phyloP scores from a whole-genome alignment of 2,329 filamentous ascomycete genomes.

The Aureobasidium subglaciale region DNA sequence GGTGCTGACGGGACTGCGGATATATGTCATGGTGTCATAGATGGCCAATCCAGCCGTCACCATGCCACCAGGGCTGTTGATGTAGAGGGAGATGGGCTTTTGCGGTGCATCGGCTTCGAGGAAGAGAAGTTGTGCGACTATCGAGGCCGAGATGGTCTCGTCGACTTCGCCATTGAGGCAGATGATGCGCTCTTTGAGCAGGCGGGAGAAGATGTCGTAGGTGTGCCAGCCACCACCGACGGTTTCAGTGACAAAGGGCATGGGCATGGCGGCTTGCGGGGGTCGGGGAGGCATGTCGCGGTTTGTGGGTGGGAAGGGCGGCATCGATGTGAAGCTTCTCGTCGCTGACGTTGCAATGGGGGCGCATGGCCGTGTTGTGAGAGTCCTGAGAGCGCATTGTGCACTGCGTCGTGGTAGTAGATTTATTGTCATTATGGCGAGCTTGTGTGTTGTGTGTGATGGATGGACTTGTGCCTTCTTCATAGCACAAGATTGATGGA shows the following conservation, averaged over 20 bases:
- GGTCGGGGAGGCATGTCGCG: conserved; percentile 22
- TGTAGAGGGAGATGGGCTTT: conserved; percentile 95
- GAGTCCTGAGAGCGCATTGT: background rate
- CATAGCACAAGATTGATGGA: background rate
- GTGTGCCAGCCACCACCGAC: conserved; percentile 46
- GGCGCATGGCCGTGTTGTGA: background rate
- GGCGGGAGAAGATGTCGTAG: conserved; percentile 41
- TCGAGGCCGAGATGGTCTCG: conserved; percentile 81
- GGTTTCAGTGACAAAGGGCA: conserved; percentile 46
- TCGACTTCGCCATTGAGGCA: conserved; percentile 89
- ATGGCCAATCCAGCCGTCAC: conserved; percentile 82
- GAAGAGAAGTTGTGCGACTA: conserved; percentile 93
- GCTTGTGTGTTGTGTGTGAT: background rate
- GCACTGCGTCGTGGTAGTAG: conserved; percentile 4
- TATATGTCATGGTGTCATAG: conserved; percentile 99
- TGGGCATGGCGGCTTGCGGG: conserved; percentile 36
- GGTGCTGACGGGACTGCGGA: conserved; percentile 83
- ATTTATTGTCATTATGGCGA: conserved; percentile 1
- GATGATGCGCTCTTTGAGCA: conserved; percentile 74
- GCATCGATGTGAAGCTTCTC: conserved; percentile 16
- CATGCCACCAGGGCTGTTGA: conserved; percentile 90
- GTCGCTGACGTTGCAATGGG: background rate
- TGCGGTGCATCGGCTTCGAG: conserved; percentile 94
- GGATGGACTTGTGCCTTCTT: background rate
- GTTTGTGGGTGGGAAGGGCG: conserved; percentile 21